phyloP scores from a whole-genome alignment of 129 eudicot genomes.

The Flaveria robusta region DNA sequence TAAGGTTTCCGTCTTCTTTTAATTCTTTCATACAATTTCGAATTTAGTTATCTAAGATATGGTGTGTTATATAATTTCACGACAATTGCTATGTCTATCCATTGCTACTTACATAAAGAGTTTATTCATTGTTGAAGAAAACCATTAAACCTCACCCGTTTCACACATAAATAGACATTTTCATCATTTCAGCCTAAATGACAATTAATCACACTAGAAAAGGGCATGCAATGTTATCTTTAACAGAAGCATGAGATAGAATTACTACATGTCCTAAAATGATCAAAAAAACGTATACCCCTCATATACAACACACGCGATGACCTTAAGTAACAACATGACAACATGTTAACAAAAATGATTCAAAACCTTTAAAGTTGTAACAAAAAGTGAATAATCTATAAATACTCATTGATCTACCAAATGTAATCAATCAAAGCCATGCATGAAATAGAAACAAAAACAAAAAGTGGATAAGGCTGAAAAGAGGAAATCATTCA shows the following conservation, averaged over 20 bases:
- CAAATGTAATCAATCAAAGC: neutral
- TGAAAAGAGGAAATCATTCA: slow-evolving; percentile 34
- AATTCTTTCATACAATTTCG: too few species aligned
- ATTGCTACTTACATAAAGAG: neutral
- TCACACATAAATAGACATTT: neutral
- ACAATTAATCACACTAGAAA: neutral
- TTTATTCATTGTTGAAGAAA: neutral
- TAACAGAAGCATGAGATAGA: neutral
- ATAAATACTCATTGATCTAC: neutral
- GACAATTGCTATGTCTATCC: too few species aligned
- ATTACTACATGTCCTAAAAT: neutral
- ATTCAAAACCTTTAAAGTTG: too few species aligned
- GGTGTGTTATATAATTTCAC: too few species aligned
- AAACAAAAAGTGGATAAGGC: slow-evolving; percentile 30
- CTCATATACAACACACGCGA: too few species aligned
- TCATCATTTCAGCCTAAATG: neutral
- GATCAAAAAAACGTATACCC: neutral
- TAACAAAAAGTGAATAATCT: too few species aligned
- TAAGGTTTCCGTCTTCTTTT: too few species aligned
- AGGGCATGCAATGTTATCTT: neutral
- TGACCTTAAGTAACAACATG: too few species aligned
- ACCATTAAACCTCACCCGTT: neutral
- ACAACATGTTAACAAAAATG: neutral
- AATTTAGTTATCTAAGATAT: too few species aligned
- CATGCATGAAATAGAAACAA: neutral